Percentiles rank a stretch among this genome's conserved stretches.
phyloP scores from a whole-genome alignment of 2,329 filamentous ascomycete species.

The Claviceps arundinis region DNA sequence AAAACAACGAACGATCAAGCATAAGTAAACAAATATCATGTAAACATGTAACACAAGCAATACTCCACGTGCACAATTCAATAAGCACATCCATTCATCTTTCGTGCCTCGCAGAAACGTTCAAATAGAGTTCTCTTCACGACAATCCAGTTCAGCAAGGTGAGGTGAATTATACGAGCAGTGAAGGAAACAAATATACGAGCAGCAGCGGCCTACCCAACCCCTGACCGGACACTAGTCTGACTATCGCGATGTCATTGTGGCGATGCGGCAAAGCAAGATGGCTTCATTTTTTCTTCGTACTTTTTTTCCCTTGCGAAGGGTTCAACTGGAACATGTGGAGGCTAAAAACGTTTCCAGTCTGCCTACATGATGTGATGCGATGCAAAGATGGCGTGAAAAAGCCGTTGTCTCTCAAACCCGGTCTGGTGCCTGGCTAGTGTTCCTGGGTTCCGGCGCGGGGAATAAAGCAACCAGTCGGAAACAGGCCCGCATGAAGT shows the following conservation, averaged over 20 bases:
- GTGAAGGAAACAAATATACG: background rate
- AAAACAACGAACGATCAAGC: no score
- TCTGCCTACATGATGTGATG: background rate
- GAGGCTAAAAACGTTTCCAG: background rate
- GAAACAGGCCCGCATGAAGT: background rate
- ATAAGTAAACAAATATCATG: no score
- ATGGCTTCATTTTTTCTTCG: background rate
- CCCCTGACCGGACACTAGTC: no score
- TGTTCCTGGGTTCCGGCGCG: background rate
- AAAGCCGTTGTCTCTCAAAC: no score
- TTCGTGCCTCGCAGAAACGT: no score
- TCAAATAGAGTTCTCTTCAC: background rate
- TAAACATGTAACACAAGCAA: background rate
- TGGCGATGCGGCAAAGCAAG: background rate
- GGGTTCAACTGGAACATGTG: background rate
- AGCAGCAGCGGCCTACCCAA: background rate
- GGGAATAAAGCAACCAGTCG: background rate
- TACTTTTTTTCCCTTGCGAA: background rate
- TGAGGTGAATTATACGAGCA: background rate
- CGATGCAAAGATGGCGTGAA: background rate
- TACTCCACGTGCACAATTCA: background rate
- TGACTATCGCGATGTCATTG: background rate
- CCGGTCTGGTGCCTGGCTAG: no score
- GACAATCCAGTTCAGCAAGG: background rate
- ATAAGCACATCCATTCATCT: background rate